Conservation (phyloP, 1,139 yeast genomes). For the Spathaspora sp. region DNA sequence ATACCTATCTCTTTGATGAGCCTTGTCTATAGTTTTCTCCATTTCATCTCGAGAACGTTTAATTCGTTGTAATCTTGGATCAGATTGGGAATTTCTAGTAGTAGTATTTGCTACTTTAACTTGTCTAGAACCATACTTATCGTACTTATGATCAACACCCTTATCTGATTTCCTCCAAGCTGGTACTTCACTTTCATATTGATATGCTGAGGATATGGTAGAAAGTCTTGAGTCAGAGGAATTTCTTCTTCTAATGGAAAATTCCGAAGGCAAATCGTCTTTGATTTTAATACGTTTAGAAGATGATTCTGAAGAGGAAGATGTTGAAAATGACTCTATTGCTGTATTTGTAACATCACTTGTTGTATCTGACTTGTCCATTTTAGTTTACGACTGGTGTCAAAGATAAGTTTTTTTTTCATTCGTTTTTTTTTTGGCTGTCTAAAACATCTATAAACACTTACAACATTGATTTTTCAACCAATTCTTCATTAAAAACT, state of each 20-base stretch:
- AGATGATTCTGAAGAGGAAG: slow-evolving; percentile 1
- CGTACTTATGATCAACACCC: slow-evolving; percentile 34
- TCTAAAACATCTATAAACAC: neutral
- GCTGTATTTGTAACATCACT: neutral
- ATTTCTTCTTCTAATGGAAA: slow-evolving; percentile 24
- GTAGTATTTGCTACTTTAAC: neutral
- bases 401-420: no score
- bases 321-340: neutral
- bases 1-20: slow-evolving; percentile 5
- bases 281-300: slow-evolving; percentile 9
- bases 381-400: neutral
- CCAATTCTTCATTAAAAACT: slow-evolving; percentile 19
- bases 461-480: slow-evolving; percentile 17
- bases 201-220: slow-evolving; percentile 25
- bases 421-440: no score
- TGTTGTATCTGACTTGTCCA: neutral
- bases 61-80: slow-evolving; percentile 7
- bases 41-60: slow-evolving; percentile 8
- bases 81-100: neutral
- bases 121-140: slow-evolving; percentile 34
- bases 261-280: slow-evolving; percentile 20
- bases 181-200: slow-evolving; percentile 27
- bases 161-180: slow-evolving; percentile 37
- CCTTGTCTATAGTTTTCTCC: slow-evolving; percentile 12
- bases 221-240: neutral